These are phyloP conservation scores for Soucietia sequanensis DNA, from an alignment of 805 yeast species.

Conservation along the genomic window DNA sequence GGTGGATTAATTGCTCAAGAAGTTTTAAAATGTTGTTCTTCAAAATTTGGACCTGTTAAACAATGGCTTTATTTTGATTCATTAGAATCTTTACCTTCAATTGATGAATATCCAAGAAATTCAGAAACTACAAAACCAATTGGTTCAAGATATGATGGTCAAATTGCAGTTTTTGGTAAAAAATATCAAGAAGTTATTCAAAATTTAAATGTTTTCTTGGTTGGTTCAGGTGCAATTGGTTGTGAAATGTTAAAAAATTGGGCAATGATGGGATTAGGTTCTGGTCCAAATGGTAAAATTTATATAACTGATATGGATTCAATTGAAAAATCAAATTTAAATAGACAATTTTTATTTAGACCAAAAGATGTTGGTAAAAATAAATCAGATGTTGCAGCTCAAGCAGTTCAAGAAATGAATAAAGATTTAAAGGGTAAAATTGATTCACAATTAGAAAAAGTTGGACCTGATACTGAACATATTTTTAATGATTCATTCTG, in stretches of 20 bases:
- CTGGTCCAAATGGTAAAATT: slow-evolving; percentile 86
- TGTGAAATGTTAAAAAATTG: slow-evolving; percentile 98
- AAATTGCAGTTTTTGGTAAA: slow-evolving; percentile 89
- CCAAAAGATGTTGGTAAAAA: slow-evolving; percentile 90
- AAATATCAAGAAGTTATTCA: slow-evolving; percentile 71
- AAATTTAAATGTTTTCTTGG: slow-evolving; percentile 81
- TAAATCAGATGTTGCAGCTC: slow-evolving; percentile 88
- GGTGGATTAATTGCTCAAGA: slow-evolving; percentile 98
- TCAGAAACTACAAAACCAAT: slow-evolving; percentile 73
- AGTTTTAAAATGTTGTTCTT: slow-evolving; percentile 90
- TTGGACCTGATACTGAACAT: slow-evolving; percentile 89
- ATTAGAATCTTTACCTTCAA: slow-evolving; percentile 79
- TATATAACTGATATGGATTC: slow-evolving; percentile 90
- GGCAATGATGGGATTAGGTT: slow-evolving; percentile 95
- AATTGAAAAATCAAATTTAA: slow-evolving; percentile 92
- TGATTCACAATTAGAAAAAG: slow-evolving; percentile 76
- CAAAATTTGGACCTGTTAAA: slow-evolving; percentile 90
- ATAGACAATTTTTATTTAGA: slow-evolving; percentile 94
- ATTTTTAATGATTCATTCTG: slow-evolving; percentile 85
- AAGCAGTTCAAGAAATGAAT: slow-evolving; percentile 82
- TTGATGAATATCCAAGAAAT: slow-evolving; percentile 55
- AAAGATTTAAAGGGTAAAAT: slow-evolving; percentile 79
- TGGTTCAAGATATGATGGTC: slow-evolving; percentile 87
- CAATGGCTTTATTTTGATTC: slow-evolving; percentile 95
- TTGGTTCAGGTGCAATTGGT: slow-evolving; percentile 98